phyloP scores from a whole-genome alignment of 306 rosid genomes.

The Quillaja saponaria region DNA sequence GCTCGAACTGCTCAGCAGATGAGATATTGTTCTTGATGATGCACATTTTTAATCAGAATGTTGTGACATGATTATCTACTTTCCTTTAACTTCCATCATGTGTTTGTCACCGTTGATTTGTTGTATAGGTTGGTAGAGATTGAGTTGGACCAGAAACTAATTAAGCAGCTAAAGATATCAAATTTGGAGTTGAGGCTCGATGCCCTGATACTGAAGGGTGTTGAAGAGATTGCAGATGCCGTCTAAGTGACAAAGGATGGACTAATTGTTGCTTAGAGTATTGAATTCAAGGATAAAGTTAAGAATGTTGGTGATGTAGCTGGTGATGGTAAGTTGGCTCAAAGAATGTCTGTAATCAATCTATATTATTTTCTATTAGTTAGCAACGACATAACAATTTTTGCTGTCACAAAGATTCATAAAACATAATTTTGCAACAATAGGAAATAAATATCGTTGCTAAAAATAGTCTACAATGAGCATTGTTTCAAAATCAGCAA shows the following conservation, averaged over 20 bases:
- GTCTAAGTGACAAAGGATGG: slow-evolving; percentile 95
- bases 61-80: neutral
- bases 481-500: no score
- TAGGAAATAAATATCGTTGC: no score
- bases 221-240: slow-evolving; percentile 92
- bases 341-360: neutral
- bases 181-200: slow-evolving; percentile 95
- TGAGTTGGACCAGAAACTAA: slow-evolving; percentile 73
- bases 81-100: neutral
- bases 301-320: slow-evolving; percentile 87
- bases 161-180: slow-evolving; percentile 90
- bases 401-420: no score
- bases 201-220: slow-evolving; percentile 89
- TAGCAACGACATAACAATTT: no score
- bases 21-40: slow-evolving; percentile 4
- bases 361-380: no score
- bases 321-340: slow-evolving; percentile 76
- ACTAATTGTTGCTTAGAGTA: slow-evolving; percentile 90
- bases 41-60: neutral
- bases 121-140: slow-evolving; percentile 60
- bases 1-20: slow-evolving; percentile 81
- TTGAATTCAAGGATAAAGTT: slow-evolving; percentile 82
- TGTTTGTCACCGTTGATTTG: slow-evolving; percentile 14
- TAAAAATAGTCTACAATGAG: no score
- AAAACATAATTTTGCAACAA: no score